Evolutionary conservation across 768 basidiomycete species (phyloP).

Genomic region (Suillus paluster): DNA sequence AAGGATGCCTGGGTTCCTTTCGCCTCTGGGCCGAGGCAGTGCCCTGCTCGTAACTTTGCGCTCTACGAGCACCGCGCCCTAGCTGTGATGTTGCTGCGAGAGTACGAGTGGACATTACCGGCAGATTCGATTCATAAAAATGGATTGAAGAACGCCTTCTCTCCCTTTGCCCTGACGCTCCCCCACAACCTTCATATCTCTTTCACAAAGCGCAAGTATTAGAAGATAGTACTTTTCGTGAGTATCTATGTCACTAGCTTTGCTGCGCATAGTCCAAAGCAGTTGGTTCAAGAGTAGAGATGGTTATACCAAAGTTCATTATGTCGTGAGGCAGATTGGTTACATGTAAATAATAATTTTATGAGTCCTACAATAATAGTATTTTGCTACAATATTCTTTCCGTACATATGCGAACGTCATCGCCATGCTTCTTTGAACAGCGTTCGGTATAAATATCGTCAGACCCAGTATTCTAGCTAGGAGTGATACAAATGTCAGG

Average conservation of each 20-base stretch:
- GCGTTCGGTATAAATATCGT: not conserved
- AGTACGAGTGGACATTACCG: conserved; percentile 41
- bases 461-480: not conserved
- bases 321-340: not conserved
- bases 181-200: conserved; percentile 38
- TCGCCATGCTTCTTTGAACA: too few species aligned
- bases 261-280: too few species aligned
- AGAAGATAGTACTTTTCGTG: not conserved
- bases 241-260: not conserved
- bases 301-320: not conserved
- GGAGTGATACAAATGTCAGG: not conserved
- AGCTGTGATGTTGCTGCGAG: conserved; percentile 36
- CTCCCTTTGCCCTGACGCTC: conserved; percentile 39
- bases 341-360: not conserved
- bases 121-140: conserved; percentile 28
- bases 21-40: conserved; percentile 38
- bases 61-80: conserved; percentile 39
- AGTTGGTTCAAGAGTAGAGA: not conserved
- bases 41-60: conserved; percentile 36
- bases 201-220: conserved; percentile 22
- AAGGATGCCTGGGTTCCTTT: conserved; percentile 34
- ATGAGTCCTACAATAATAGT: not conserved
- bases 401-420: too few species aligned
- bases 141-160: conserved; percentile 38
- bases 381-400: not conserved